Percentiles rank a stretch among this genome's conserved stretches.
These are phyloP conservation scores for Achlya hypogyna DNA, from an alignment of 352 stramenopile species.

Conservation along the genomic window DNA sequence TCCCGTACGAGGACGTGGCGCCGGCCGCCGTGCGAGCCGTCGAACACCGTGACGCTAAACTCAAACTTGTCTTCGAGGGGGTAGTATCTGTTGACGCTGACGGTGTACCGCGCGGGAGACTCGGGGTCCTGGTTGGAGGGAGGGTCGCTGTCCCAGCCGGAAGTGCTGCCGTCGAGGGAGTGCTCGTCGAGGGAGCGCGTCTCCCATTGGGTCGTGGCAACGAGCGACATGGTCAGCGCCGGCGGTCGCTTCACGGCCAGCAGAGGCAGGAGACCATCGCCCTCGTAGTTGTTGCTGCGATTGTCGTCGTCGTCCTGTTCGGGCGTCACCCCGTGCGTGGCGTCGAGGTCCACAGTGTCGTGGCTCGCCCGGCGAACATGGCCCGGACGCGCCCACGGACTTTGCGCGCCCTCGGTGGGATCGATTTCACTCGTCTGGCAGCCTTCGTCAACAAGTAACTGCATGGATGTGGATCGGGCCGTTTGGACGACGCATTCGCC, in stretches of 20 bases:
- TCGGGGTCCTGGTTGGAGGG: background rate
- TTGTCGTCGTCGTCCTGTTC: background rate
- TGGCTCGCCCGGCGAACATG: background rate
- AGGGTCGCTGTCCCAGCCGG: background rate
- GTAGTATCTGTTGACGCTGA: constrained; percentile 12
- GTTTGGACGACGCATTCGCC: background rate
- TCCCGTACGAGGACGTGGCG: constrained; percentile 8
- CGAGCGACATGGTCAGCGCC: background rate
- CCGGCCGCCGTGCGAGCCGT: background rate
- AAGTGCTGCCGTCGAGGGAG: too few relatives aligned
- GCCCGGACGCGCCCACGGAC: background rate
- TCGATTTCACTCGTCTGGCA: background rate
- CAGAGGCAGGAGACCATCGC: background rate
- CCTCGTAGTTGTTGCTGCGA: background rate
- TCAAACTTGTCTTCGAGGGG: constrained; percentile 20
- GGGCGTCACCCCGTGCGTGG: background rate
- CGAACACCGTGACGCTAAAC: constrained; percentile 4
- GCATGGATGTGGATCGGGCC: background rate
- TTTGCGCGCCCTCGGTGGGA: background rate
- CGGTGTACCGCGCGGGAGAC: background rate
- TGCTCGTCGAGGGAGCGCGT: background rate
- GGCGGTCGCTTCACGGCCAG: background rate
- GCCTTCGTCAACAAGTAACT: background rate
- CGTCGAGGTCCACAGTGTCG: background rate
- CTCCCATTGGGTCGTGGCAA: background rate